Evolutionary conservation across 2,329 filamentous ascomycete species (phyloP), one percentile per base, ranked within the genome.

Genomic region (Mariannaea sp.): DNA sequence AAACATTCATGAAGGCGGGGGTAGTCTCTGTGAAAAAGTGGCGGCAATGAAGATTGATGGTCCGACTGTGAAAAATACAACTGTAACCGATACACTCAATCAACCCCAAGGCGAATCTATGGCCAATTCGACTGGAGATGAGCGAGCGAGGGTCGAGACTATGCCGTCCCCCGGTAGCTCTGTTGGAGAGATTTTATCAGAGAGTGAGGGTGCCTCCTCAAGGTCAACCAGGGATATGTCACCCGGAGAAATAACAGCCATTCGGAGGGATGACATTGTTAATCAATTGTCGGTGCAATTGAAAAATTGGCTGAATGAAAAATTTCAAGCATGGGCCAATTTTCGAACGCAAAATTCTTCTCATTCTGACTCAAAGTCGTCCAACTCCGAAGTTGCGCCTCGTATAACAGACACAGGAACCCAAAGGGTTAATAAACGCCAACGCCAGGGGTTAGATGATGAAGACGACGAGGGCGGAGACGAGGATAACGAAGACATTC

Each of bases 151-250:
- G n/a, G n/a, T n/a, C n/a, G n/a, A n/a, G n/a, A n/a, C n/a, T n/a
- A n/a, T n/a, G n/a, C n/a, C n/a, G n/a, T n/a, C n/a, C n/a, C n/a
- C n/a, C n/a, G n/a, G n/a, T n/a, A n/a, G n/a, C n/a, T n/a, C n/a
- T n/a, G n/a, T n/a, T n/a, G n/a, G n/a, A n/a, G n/a, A n/a, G n/a
- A n/a, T n/a, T n/a, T n/a, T n/a, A n/a, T n/a, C n/a, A n/a, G n/a
- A n/a, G n/a, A n/a, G n/a, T n/a, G n/a, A n/a, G n/a, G n/a, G n/a
- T n/a, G n/a, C n/a, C n/a, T n/a, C n/a, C n/a, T n/a, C n/a, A n/a
- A n/a, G n/a, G n/a, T n/a, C 22, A 24, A 39, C 35, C 9, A 6
- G 35, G 9, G 22, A 38, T 17, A 46, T 29, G 22, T 46, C 43
- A 3, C 43, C 32, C 2, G 32, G 30, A 16, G 43, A 46, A 29